These are phyloP conservation scores for Neurospora terricola DNA, from an alignment of 495 filamentous ascomycete species.

Conservation along the genomic window DNA sequence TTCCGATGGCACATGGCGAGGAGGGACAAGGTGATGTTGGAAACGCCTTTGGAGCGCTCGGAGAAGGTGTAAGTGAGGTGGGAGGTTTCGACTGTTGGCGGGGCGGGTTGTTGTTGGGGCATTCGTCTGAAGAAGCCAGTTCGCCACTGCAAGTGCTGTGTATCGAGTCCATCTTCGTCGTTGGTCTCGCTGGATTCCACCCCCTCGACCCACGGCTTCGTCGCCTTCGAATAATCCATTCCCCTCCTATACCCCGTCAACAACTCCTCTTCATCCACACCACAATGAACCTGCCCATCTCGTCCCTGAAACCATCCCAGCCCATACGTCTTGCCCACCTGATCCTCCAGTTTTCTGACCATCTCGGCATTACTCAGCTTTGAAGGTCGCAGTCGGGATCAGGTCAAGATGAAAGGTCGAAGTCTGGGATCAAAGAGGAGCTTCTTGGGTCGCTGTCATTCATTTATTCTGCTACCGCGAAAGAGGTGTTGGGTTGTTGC, in stretches of 20 bases:
- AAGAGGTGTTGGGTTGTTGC: too few species aligned
- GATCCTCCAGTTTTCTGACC: conserved; percentile 38
- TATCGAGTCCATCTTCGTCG: too few species aligned
- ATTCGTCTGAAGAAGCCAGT: too few species aligned
- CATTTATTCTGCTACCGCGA: too few species aligned
- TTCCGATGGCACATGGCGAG: conserved; percentile 17
- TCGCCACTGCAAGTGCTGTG: too few species aligned
- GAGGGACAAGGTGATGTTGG: conserved; percentile 59
- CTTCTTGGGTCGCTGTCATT: too few species aligned
- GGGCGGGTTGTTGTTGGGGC: neutral
- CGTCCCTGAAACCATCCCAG: conserved; percentile 62
- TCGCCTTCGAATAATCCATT: conserved; percentile 29
- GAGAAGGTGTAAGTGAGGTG: conserved; percentile 83
- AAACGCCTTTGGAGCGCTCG: conserved; percentile 64
- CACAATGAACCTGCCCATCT: conserved; percentile 56
- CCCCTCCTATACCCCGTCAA: conserved; percentile 50
- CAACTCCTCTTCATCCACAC: conserved; percentile 62
- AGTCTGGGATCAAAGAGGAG: too few species aligned
- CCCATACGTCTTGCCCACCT: conserved; percentile 52
- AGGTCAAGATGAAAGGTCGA: too few species aligned
- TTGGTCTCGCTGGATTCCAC: conserved; percentile 2
- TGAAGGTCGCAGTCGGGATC: too few species aligned
- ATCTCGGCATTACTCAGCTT: conserved; percentile 48
- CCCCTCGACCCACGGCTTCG: conserved; percentile 32
- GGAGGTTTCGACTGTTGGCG: conserved; percentile 48